Conservation (phyloP, 306 rosid genomes). For the Trifolium subterraneum region DNA sequence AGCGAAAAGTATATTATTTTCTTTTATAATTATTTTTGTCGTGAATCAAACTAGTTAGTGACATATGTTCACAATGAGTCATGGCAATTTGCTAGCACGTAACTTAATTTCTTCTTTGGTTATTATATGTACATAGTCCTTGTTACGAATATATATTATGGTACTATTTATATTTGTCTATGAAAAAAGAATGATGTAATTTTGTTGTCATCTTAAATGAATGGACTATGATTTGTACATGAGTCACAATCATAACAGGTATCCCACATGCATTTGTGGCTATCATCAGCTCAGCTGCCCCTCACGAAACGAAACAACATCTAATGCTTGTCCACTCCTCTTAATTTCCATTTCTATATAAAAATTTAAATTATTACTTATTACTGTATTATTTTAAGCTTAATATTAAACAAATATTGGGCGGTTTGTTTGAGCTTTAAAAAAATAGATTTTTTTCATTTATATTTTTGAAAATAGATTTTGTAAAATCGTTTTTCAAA, state of each 20-base stretch:
- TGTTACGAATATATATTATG: background rate
- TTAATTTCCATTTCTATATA: constrained; percentile 5
- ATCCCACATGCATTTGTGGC: constrained; percentile 55
- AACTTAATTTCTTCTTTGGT: no score
- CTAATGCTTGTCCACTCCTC: constrained; percentile 45
- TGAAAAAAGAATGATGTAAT: constrained; percentile 3
- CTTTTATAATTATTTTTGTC: no score
- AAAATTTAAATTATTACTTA: background rate
- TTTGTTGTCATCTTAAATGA: constrained; percentile 16
- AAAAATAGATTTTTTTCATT: no score
- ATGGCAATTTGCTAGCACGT: no score
- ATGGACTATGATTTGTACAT: constrained; percentile 48
- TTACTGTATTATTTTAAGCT: background rate
- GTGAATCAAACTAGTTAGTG: no score
- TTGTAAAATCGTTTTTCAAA: no score
- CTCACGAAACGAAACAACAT: background rate
- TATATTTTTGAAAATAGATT: no score
- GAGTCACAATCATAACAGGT: constrained; percentile 59
- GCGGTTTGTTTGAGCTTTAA: no score
- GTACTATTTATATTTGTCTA: background rate
- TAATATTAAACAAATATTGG: no score
- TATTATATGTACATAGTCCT: background rate
- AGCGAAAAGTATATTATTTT: no score
- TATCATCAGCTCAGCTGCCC: constrained; percentile 26
- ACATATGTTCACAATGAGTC: no score